Percentiles rank a stretch among this genome's conserved stretches.
phyloP scores from a whole-genome alignment of 2,329 filamentous ascomycete genomes.

The Pestalotiopsis sp. region DNA sequence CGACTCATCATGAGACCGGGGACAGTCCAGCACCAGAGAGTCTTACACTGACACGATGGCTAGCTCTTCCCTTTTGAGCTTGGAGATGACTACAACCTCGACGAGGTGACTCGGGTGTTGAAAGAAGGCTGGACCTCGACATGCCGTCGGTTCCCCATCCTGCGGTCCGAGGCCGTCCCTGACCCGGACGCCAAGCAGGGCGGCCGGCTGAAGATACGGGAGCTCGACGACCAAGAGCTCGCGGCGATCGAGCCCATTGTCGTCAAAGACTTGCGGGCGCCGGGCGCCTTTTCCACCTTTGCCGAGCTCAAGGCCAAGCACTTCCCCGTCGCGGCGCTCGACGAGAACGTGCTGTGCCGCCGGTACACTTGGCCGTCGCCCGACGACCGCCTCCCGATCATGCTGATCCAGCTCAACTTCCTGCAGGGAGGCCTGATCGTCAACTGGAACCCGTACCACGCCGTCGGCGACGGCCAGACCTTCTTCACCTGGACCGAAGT shows the following conservation, averaged over 20 bases:
- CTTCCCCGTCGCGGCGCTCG: slow-evolving; percentile 28
- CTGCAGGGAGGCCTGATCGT: slow-evolving; percentile 30
- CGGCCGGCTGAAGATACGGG: slow-evolving; percentile 34
- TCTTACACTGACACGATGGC: background rate
- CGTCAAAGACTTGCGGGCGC: slow-evolving; percentile 27
- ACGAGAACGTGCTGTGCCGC: slow-evolving; percentile 25
- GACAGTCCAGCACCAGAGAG: background rate
- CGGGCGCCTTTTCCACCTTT: slow-evolving; percentile 26
- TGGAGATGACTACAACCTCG: slow-evolving; percentile 30
- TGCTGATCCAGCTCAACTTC: slow-evolving; percentile 31
- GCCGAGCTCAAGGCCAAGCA: slow-evolving; percentile 27
- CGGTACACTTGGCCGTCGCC: slow-evolving; percentile 28
- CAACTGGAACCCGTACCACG: slow-evolving; percentile 30
- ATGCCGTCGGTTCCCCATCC: slow-evolving; percentile 29
- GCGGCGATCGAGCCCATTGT: slow-evolving; percentile 28
- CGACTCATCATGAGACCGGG: background rate
- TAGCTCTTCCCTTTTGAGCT: slow-evolving; percentile 34
- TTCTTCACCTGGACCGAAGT: slow-evolving; percentile 36
- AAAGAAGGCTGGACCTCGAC: slow-evolving; percentile 32
- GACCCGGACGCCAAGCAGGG: slow-evolving; percentile 31
- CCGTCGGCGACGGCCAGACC: slow-evolving; percentile 35
- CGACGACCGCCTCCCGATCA: slow-evolving; percentile 22
- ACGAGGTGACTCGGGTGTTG: slow-evolving; percentile 27
- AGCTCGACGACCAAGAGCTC: slow-evolving; percentile 23
- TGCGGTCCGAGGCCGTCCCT: slow-evolving; percentile 34